Conservation (phyloP, 1,284 basidiomycete species). For the Tilletia horrida region DNA sequence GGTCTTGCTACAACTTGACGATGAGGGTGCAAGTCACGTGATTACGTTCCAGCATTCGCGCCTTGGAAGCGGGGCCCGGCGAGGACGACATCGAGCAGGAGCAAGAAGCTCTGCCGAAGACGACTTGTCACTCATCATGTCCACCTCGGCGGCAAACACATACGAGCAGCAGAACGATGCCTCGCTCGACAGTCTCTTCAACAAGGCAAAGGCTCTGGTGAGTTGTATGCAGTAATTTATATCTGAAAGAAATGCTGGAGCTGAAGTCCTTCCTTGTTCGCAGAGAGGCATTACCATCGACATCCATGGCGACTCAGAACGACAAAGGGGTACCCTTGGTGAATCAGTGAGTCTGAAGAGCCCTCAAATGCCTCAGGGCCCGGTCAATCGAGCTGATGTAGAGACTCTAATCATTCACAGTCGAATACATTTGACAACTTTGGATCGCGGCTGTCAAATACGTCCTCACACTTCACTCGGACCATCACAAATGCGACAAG, state of each 20-base stretch:
- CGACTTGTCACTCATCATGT: not conserved
- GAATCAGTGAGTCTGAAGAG: slow-evolving; percentile 21
- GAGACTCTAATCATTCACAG: slow-evolving; percentile 14
- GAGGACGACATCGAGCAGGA: slow-evolving; percentile 1
- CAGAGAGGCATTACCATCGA: slow-evolving; percentile 46
- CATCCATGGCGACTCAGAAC: slow-evolving; percentile 48
- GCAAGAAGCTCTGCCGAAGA: no score
- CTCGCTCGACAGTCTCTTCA: slow-evolving; percentile 43
- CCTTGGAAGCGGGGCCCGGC: not conserved
- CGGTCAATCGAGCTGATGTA: not conserved
- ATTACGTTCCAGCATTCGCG: no score
- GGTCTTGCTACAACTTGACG: no score
- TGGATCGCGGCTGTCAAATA: slow-evolving; percentile 28
- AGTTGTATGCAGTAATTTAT: not conserved
- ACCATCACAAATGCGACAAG: slow-evolving; percentile 35
- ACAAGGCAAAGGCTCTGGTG: slow-evolving; percentile 33
- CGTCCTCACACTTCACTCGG: slow-evolving; percentile 35
- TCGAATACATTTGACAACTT: slow-evolving; percentile 41
- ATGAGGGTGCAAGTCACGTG: no score
- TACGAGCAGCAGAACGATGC: slow-evolving; percentile 53
- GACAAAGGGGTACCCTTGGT: slow-evolving; percentile 28
- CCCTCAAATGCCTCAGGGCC: not conserved
- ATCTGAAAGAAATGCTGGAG: not conserved
- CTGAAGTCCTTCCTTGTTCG: not conserved
- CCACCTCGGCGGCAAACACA: slow-evolving; percentile 16